Percentiles rank a stretch among this genome's conserved stretches.
phyloP scores from a whole-genome alignment of 139 green algal genomes.

The Micractinium conductrix region DNA sequence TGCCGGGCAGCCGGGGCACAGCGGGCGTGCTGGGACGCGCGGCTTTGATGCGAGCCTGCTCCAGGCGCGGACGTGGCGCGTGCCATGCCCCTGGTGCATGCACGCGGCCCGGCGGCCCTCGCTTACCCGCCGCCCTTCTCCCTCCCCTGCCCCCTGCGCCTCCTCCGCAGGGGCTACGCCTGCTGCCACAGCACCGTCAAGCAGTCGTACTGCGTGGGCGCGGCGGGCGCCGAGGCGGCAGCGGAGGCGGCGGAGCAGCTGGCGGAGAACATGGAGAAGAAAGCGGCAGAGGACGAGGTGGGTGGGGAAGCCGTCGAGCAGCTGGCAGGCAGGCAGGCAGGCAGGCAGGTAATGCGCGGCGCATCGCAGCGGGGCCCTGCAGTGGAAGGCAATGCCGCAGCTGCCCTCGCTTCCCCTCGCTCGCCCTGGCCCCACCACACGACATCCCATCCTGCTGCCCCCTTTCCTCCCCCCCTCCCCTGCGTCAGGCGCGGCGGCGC shows the following conservation, averaged over 20 bases:
- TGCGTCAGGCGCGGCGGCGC: conserved; percentile 45
- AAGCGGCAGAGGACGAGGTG: conserved; percentile 33
- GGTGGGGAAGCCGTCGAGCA: too few relatives aligned
- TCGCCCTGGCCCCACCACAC: too few relatives aligned
- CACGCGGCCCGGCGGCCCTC: too few relatives aligned
- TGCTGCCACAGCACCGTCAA: conserved; percentile 91
- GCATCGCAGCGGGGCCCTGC: too few relatives aligned
- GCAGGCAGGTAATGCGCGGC: too few relatives aligned
- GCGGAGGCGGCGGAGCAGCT: conserved; percentile 61
- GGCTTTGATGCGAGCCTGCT: not conserved
- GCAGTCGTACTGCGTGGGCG: conserved; percentile 95
- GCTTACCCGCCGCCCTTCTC: not conserved
- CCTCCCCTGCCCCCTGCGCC: not conserved
- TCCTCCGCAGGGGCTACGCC: conserved; percentile 75
- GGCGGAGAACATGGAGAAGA: conserved; percentile 68
- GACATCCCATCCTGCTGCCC: too few relatives aligned
- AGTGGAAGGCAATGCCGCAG: too few relatives aligned
- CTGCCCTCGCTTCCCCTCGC: too few relatives aligned
- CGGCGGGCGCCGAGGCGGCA: conserved; percentile 50
- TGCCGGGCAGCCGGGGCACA: not conserved
- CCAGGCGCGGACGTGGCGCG: too few relatives aligned
- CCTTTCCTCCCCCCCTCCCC: not conserved
- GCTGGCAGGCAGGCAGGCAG: too few relatives aligned
- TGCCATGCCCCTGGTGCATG: too few relatives aligned
- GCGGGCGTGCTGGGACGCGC: not conserved